These are phyloP conservation scores for Colletotrichum lupini DNA, from an alignment of 2,329 filamentous ascomycete species.

Conservation along the genomic window DNA sequence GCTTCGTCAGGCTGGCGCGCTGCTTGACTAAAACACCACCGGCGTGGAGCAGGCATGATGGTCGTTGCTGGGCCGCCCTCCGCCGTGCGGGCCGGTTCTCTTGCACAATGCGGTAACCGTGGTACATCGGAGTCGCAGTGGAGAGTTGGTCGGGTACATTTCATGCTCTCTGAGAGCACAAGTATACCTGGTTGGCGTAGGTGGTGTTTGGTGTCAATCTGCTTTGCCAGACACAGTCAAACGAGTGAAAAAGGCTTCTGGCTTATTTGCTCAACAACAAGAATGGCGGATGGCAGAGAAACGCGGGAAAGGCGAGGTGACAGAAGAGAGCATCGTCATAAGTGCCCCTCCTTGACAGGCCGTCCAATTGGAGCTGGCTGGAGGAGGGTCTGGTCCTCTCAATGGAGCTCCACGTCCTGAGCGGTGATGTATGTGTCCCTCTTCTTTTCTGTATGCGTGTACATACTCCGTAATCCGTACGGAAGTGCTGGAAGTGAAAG, in stretches of 20 bases:
- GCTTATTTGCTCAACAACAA: neutral
- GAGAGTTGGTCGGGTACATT: neutral
- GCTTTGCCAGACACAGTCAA: neutral
- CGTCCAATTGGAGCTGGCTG: constrained; percentile 17
- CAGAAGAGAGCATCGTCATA: constrained; percentile 30
- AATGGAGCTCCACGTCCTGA: constrained; percentile 20
- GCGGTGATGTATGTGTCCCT: constrained; percentile 30
- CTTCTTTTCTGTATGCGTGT: constrained; percentile 16
- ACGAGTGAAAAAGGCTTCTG: neutral
- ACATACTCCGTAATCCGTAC: neutral
- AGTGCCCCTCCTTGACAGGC: constrained; percentile 28
- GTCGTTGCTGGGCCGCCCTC: constrained; percentile 34
- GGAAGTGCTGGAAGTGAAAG: constrained; percentile 30
- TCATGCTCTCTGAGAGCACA: neutral
- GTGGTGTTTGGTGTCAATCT: neutral
- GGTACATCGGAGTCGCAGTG: constrained; percentile 11
- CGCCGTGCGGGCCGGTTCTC: constrained; percentile 31
- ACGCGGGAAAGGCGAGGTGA: constrained; percentile 27
- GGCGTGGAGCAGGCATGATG: constrained; percentile 32
- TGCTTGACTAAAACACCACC: constrained; percentile 34
- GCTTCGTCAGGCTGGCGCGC: constrained; percentile 33
- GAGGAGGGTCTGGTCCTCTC: neutral
- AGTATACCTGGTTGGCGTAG: neutral
- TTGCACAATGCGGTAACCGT: constrained; percentile 30
- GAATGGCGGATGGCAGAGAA: neutral